Base-by-base conservation (phyloP, 164 flowering plant species). In the Aristolochia californica region DNA sequence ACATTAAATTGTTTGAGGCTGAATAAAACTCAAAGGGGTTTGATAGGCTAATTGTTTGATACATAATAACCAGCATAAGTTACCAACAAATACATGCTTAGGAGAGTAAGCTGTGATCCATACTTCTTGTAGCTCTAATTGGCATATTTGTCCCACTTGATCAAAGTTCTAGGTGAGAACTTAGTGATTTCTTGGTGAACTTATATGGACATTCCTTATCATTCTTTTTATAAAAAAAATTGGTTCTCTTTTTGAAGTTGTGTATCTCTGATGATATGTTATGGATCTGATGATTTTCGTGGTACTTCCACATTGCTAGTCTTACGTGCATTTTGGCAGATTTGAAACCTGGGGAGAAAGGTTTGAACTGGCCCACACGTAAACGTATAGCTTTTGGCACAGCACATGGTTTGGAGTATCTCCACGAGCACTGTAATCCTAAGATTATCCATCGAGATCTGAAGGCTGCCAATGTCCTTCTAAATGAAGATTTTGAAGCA, bases 351-450 rank as follows among this genome's bases (percentile, higher is more conserved):
- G 71, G 78, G 24, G 76, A 75, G 63, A 70, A 60, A 43, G 78
- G 75, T n/a, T 65, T 81, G 53, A 80, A 81, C 62, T 81, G 86
- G 86, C 71, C 75, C 12, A 70, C 75, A 56, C 70, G 86, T 26
- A 79, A 77, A 59, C 69, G 74, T 28, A 75, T 79, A 30, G 82
- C 83, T 54, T 65, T 77, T 57, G 86, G 83, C 44, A 65, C 80
- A 40, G 83, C 86, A 9, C 74, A 76, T 45, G 86, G 83, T 4
- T 56, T 81, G 66, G 74, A 77, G 28, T 79, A 81, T 60, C 68
- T 81, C 34, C 84, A 82, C 68, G 87, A 82, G 69, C 80, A 82
- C 54, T 75, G 82, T 68, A 77, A 68, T 66, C 84, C 82, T 21
- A 74, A 68, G 70, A 72, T 80, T 23, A 78, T 79, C 59, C 87